Evolutionary conservation across 345 rosid genomes (phyloP).

Genomic region (Hypericum androsaemum): DNA sequence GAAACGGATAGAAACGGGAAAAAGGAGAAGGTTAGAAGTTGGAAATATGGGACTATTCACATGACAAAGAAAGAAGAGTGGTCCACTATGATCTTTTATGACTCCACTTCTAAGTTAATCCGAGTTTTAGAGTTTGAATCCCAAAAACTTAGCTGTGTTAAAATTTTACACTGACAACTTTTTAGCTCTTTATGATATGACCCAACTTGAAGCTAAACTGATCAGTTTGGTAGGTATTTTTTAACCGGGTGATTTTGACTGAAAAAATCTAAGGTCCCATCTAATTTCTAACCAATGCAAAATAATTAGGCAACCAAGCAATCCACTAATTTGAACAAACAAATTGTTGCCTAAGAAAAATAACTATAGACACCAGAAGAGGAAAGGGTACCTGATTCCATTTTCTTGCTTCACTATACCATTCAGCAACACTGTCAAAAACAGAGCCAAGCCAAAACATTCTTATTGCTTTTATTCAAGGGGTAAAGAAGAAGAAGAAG

Average conservation of each 20-base stretch:
- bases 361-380: no score
- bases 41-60: not conserved
- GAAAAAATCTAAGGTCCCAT: no score
- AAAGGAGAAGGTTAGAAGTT: not conserved
- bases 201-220: no score
- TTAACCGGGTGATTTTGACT: no score
- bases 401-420: slow-evolving; percentile 84
- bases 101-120: no score
- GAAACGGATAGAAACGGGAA: not conserved
- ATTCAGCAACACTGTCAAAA: slow-evolving; percentile 54
- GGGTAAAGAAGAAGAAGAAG: not conserved
- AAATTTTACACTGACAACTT: no score
- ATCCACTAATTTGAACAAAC: not conserved
- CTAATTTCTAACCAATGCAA: no score
- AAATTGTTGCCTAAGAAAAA: not conserved
- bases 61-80: not conserved
- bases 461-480: not conserved
- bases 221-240: no score
- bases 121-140: no score
- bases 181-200: no score
- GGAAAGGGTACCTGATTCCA: slow-evolving; percentile 71
- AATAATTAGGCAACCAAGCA: no score
- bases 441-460: not conserved
- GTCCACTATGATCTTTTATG: slow-evolving; percentile 1
- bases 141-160: no score